phyloP scores from a whole-genome alignment of 345 rosid genomes.

The Hirschfeldia incana region DNA sequence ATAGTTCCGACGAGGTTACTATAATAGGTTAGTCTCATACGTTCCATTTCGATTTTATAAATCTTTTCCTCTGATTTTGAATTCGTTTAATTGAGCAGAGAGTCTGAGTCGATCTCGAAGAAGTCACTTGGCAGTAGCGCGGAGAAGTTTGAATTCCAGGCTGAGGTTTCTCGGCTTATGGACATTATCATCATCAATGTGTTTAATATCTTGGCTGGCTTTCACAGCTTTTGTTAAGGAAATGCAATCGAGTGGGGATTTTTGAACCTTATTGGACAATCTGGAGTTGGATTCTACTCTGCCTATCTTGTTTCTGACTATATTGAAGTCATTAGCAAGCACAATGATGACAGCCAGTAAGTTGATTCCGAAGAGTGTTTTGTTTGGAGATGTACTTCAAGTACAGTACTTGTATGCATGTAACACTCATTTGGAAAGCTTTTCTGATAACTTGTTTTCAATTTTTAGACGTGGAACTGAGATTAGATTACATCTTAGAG shows the following conservation, averaged over 20 bases:
- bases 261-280: conserved; percentile 96
- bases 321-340: conserved; percentile 95
- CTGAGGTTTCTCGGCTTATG: conserved; percentile 99
- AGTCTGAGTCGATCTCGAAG: too few relatives aligned
- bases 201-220: neutral
- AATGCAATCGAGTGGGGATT: conserved; percentile 91
- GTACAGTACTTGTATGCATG: neutral
- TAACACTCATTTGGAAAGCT: neutral
- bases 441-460: conserved; percentile 18
- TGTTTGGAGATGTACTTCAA: too few relatives aligned
- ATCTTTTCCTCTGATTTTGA: too few relatives aligned
- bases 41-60: too few relatives aligned
- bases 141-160: conserved; percentile 97
- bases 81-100: too few relatives aligned
- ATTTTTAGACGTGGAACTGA: conserved; percentile 92
- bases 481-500: conserved; percentile 86
- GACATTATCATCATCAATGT: conserved; percentile 72
- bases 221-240: conserved; percentile 91
- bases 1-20: too few relatives aligned
- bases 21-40: too few relatives aligned
- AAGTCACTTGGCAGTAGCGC: conserved; percentile 40
- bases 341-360: conserved; percentile 92
- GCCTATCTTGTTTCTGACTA: conserved; percentile 98
- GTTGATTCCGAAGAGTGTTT: conserved; percentile 15
- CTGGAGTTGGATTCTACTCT: conserved; percentile 98